Evolutionary conservation across 768 basidiomycete genomes (phyloP).

Genomic region (Naganishia antarctica): DNA sequence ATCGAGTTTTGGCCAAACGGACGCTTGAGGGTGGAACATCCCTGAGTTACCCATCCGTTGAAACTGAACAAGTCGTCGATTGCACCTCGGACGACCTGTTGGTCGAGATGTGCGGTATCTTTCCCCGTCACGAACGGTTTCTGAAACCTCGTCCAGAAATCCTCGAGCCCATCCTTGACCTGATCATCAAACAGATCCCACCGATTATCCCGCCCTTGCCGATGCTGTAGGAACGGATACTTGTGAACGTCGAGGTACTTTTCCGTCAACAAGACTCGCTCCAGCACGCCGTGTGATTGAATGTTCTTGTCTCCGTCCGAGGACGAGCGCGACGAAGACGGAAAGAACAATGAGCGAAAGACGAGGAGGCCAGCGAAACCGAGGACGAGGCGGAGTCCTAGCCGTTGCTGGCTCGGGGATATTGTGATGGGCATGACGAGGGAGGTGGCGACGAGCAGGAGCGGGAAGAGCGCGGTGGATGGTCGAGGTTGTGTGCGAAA

Average conservation of each 20-base stretch:
- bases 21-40: conserved; percentile 86
- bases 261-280: conserved; percentile 62
- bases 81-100: conserved; percentile 78
- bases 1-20: conserved; percentile 89
- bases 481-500: no score
- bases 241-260: conserved; percentile 81
- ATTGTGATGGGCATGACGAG: conserved; percentile 27
- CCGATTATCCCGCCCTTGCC: conserved; percentile 77
- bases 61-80: conserved; percentile 91
- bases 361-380: conserved; percentile 38
- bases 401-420: conserved; percentile 35
- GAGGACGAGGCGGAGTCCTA: conserved; percentile 40
- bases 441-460: neutral
- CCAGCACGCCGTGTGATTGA: conserved; percentile 60
- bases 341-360: conserved; percentile 45
- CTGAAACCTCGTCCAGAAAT: conserved; percentile 92
- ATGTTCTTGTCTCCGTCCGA: conserved; percentile 51
- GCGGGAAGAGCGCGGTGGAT: no score
- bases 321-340: conserved; percentile 20
- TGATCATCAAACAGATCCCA: conserved; percentile 73
- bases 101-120: conserved; percentile 83
- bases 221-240: conserved; percentile 77
- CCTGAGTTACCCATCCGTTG: conserved; percentile 96
- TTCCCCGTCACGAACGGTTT: conserved; percentile 76
- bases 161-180: conserved; percentile 68